These are phyloP conservation scores for Pholiota adiposa DNA, from an alignment of 1,284 basidiomycete species.

Conservation along the genomic window DNA sequence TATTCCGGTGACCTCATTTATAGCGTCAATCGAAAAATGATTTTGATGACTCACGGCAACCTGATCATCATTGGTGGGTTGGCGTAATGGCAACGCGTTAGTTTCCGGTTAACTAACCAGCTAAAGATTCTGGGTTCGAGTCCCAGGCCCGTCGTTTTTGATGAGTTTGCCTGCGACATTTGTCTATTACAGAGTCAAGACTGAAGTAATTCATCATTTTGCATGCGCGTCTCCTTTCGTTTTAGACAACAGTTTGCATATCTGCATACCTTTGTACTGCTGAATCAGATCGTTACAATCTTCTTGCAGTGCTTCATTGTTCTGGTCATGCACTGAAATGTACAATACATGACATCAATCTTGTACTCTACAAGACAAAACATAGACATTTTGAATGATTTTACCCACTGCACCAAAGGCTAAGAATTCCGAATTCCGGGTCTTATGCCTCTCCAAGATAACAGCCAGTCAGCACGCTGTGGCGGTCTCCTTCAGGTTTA, in stretches of 20 bases:
- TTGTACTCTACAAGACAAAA: background rate
- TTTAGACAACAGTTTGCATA: no score
- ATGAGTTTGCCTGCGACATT: background rate
- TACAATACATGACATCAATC: background rate
- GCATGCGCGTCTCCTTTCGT: no score
- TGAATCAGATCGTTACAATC: no score
- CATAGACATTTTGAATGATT: background rate
- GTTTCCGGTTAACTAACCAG: slow-evolving; percentile 33
- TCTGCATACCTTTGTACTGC: no score
- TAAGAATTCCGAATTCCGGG: background rate
- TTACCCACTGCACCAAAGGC: background rate
- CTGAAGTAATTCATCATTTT: background rate
- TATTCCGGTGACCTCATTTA: background rate
- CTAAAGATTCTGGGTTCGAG: slow-evolving; percentile 38
- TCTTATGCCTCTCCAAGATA: background rate
- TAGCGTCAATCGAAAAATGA: background rate
- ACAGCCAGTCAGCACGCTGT: background rate
- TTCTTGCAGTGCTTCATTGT: no score
- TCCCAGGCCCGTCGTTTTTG: slow-evolving; percentile 34
- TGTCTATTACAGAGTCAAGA: background rate
- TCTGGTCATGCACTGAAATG: no score
- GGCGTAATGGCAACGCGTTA: slow-evolving; percentile 41
- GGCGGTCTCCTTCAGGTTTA: background rate
- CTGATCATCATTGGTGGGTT: slow-evolving; percentile 28
- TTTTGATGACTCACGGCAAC: background rate